Evolutionary conservation across 306 rosid genomes (phyloP), one percentile per base, ranked within the genome.

Genomic region (Cicer chorassanicum): DNA sequence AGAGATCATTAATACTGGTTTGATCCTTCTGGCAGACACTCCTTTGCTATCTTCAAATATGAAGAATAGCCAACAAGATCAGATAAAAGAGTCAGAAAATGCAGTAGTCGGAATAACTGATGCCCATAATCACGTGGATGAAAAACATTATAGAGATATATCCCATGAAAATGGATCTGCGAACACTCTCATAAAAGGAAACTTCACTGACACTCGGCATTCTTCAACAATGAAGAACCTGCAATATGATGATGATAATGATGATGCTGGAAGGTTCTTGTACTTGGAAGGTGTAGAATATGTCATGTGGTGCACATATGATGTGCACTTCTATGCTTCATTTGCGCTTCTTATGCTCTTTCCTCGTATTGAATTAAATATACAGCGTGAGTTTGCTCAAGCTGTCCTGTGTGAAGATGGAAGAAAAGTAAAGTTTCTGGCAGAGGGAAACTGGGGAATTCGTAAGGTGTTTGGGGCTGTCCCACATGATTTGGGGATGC

Each of bases 281-380:
- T 94, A 94, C 86, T 86, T 94, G 89, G 99, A 94, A 87, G 99
- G 99, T 38, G 90, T 94, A 57, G 99, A 94, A 77, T 94, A 94
- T 81, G 76, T 92, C 73, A 92, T 94, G 99, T 94, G 99, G 99
- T 86, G 91, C 89, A 94, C 99, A 21, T 94, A 94, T 83, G 99
- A 94, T 54, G 99, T 94, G 56, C 99, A 94, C 84, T 94, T 94
- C 70, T 94, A 94, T 78, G 99, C 99, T 65, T 94, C 99, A 45
- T 94, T 87, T 84, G 99, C 99, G 12, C 99, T 94, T 78, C 99
- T 94, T n/a, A 92, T 82, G 78, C 86, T 94, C 81, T 94, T 94
- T 84, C 99, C 99, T 18, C 89, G 78, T 81, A 94, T 94, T 49
- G 99, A 94, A 77, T 91, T 94, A 70, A 92, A 86, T 81, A 92